phyloP scores from a whole-genome alignment of 2,329 filamentous ascomycete species.

The Pseudogymnoascus sp. region DNA sequence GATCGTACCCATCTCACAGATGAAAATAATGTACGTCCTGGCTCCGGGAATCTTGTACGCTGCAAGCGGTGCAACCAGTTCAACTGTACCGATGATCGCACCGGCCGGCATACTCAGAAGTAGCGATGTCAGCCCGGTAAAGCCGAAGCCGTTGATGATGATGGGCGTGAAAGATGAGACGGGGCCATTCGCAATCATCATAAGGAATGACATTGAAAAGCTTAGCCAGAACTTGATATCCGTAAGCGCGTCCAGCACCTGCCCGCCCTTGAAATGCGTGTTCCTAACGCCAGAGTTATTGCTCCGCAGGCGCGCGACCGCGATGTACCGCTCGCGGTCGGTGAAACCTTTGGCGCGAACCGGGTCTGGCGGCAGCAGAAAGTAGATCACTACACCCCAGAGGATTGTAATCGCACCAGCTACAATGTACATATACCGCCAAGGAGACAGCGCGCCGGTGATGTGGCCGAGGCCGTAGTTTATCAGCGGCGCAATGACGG shows the following conservation, averaged over 20 bases:
- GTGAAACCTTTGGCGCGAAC: constrained; percentile 26
- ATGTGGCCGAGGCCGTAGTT: constrained; percentile 31
- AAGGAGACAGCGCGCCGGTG: constrained; percentile 21
- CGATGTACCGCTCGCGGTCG: constrained; percentile 21
- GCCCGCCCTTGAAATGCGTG: constrained; percentile 31
- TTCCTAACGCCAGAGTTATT: constrained; percentile 26
- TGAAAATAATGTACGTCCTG: too few relatives aligned
- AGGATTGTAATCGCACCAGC: constrained; percentile 27
- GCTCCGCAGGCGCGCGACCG: constrained; percentile 22
- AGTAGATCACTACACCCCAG: constrained; percentile 21
- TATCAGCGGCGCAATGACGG: constrained; percentile 28
- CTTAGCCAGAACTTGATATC: too few relatives aligned
- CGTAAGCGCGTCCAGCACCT: constrained; percentile 59
- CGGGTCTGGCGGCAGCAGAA: constrained; percentile 26
- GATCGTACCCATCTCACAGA: too few relatives aligned
- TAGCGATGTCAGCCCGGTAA: too few relatives aligned
- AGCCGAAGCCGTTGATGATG: too few relatives aligned
- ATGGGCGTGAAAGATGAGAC: too few relatives aligned
- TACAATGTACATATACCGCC: constrained; percentile 32
- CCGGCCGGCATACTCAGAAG: too few relatives aligned
- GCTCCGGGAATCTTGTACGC: too few relatives aligned
- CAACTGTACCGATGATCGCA: too few relatives aligned
- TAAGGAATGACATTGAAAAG: too few relatives aligned
- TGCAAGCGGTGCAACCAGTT: too few relatives aligned
- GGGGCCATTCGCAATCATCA: too few relatives aligned